phyloP scores from a whole-genome alignment of 2,329 filamentous ascomycete species.

The Xylariaceae sp. region DNA sequence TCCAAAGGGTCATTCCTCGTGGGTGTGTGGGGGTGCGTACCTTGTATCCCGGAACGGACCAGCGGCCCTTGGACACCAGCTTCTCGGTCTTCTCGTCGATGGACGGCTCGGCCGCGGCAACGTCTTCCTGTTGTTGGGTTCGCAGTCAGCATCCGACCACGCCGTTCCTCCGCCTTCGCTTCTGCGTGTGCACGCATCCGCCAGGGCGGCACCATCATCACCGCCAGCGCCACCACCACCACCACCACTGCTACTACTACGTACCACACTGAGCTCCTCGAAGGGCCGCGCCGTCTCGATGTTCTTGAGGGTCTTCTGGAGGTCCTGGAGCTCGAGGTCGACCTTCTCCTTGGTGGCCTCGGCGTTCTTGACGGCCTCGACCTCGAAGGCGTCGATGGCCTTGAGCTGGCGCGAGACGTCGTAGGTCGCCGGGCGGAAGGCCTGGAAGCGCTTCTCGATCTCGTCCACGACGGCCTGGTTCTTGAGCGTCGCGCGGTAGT shows the following conservation, averaged over 20 bases:
- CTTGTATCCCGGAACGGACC: slow-evolving; percentile 98
- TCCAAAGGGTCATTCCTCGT: neutral
- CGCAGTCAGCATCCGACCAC: slow-evolving; percentile 1
- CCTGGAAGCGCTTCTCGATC: slow-evolving; percentile 90
- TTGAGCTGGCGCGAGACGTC: slow-evolving; percentile 91
- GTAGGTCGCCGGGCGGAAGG: slow-evolving; percentile 89
- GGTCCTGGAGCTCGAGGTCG: slow-evolving; percentile 86
- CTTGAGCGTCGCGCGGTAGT: slow-evolving; percentile 90
- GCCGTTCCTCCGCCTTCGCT: neutral
- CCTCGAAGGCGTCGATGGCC: slow-evolving; percentile 96
- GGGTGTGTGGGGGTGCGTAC: slow-evolving; percentile 42
- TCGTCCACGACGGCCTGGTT: slow-evolving; percentile 93
- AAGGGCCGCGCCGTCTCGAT: slow-evolving; percentile 94
- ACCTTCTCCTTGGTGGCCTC: slow-evolving; percentile 95
- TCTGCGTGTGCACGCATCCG: too few species aligned
- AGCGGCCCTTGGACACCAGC: slow-evolving; percentile 96
- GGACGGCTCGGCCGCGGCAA: slow-evolving; percentile 86
- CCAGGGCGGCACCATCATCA: too few species aligned
- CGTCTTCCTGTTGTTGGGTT: slow-evolving; percentile 64
- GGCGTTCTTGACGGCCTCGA: slow-evolving; percentile 92
- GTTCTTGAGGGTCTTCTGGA: slow-evolving; percentile 92
- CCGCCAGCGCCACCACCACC: slow-evolving; percentile 3
- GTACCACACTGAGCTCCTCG: slow-evolving; percentile 93
- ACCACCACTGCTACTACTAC: slow-evolving; percentile 33
- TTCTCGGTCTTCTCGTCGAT: slow-evolving; percentile 95